Percentiles rank a stretch among this genome's conserved stretches.
Conservation (phyloP, 2,329 filamentous ascomycete species). For the Coleophoma crateriformis region DNA sequence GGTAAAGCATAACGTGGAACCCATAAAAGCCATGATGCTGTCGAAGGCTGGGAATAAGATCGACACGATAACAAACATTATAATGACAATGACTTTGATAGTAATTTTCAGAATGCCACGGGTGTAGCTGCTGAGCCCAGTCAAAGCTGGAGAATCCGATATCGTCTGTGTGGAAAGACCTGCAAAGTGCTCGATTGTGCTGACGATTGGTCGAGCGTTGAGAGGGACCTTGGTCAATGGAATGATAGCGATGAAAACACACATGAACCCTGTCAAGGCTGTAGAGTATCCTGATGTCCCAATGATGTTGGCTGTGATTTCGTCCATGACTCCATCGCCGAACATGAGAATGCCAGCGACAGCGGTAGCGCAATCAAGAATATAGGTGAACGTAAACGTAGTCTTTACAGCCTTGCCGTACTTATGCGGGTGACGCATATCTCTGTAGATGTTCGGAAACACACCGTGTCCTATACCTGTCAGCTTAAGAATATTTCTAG, state of each 20-base stretch:
- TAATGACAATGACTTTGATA: slow-evolving; percentile 60
- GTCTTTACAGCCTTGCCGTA: slow-evolving; percentile 66
- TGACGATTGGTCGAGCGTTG: slow-evolving; percentile 81
- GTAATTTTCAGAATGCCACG: slow-evolving; percentile 52
- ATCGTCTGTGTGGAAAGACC: slow-evolving; percentile 49
- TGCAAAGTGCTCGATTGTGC: slow-evolving; percentile 74
- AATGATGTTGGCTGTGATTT: slow-evolving; percentile 88
- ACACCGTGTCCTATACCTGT: slow-evolving; percentile 43
- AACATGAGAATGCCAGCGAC: slow-evolving; percentile 91
- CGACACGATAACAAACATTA: slow-evolving; percentile 72
- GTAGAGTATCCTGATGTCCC: slow-evolving; percentile 68
- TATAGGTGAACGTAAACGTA: slow-evolving; percentile 83
- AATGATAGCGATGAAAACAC: slow-evolving; percentile 84
- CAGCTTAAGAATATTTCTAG: background rate
- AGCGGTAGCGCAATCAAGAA: slow-evolving; percentile 77
- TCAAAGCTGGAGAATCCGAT: slow-evolving; percentile 37
- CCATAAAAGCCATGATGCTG: slow-evolving; percentile 71
- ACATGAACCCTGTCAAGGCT: slow-evolving; percentile 70
- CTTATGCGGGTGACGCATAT: slow-evolving; percentile 69
- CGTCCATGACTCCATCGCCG: slow-evolving; percentile 78
- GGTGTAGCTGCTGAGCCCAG: slow-evolving; percentile 50
- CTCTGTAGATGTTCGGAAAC: slow-evolving; percentile 80
- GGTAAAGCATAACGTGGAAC: slow-evolving; percentile 83
- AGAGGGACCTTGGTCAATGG: slow-evolving; percentile 93
- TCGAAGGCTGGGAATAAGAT: slow-evolving; percentile 65